These are phyloP conservation scores for Chimonanthus salicifolius DNA, from an alignment of 164 flowering plant species.

Conservation along the genomic window DNA sequence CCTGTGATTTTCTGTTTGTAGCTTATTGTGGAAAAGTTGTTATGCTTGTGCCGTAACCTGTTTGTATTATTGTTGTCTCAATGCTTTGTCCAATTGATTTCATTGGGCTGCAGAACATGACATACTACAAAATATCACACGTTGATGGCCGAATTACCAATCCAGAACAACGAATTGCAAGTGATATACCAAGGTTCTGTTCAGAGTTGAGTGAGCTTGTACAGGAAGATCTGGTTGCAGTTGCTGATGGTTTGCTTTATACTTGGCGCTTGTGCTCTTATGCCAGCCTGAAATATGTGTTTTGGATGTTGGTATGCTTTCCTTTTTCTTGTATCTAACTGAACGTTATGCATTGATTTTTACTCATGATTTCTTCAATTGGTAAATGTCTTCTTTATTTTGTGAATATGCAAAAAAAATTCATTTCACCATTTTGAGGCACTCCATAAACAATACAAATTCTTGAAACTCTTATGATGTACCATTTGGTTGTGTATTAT, in stretches of 20 bases:
- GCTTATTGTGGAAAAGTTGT: not conserved
- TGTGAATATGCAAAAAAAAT: not conserved
- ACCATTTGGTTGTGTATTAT: not conserved
- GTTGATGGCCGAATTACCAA: slow-evolving; percentile 91
- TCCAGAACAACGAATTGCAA: slow-evolving; percentile 96
- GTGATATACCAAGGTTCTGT: slow-evolving; percentile 93
- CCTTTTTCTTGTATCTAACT: not conserved
- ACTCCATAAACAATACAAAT: not conserved
- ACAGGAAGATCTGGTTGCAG: slow-evolving; percentile 87
- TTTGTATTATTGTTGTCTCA: not conserved
- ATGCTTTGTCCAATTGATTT: slow-evolving; percentile 10
- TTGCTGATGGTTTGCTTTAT: slow-evolving; percentile 87
- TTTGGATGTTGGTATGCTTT: slow-evolving; percentile 87
- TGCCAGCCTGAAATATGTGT: slow-evolving; percentile 93
- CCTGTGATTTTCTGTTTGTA: not conserved
- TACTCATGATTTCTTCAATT: not conserved
- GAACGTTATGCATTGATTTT: not conserved
- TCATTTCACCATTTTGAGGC: not conserved
- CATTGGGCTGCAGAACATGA: slow-evolving; percentile 76
- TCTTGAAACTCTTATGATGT: not conserved
- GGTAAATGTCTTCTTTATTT: not conserved
- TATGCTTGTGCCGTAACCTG: not conserved
- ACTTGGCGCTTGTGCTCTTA: slow-evolving; percentile 98
- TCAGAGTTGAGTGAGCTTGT: slow-evolving; percentile 95
- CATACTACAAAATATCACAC: slow-evolving; percentile 95